Evolutionary conservation across 169 alveolate genomes (phyloP), one percentile per base, ranked within the genome.

Genomic region (Prorocentrum cordatum): DNA sequence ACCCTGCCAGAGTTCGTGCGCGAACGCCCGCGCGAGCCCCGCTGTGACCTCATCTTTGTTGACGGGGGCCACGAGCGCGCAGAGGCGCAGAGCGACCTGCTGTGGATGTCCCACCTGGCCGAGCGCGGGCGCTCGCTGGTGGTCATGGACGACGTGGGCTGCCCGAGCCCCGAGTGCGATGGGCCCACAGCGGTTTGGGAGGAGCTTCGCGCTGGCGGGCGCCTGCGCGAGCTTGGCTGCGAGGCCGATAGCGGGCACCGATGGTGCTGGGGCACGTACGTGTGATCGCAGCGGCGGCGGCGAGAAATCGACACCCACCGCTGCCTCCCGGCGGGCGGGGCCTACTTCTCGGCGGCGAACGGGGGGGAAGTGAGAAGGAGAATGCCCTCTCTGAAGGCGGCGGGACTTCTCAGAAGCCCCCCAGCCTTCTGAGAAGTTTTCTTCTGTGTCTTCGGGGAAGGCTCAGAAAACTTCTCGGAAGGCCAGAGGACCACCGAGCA

Each of bases 101-200:
- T 59, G 29, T 62, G 59, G 18, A 35, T 77, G 88, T 77, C 88
- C 6, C 14, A 36, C 75, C 73, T 77, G 47, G 88, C 88, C 42
- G 18, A 72, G 18, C 24, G 20, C 10, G 22, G 47, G 16, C 32
- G 62, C 20, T 39, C 59, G 14, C n/a, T 77, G 20, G 88, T 77
- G 33, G n/a, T n/a, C n/a, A 77, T 77, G 88, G 88, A 77, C n/a
- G 88, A 77, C n/a, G 62, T 77, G 9, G 88, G 88, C 58, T 77
- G 88, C 73, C 3, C 22, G 16, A 58, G 75, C 1, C 26, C 3
- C 16, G 54, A 58, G 18, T 77, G 88, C 36, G 54, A 54, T 7
- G 88, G 88, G 31, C 88, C 88, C 20, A 77, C 88, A 14, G n/a
- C 9, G 24, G 88, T 73, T 16, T 77, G 88, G 88, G 42, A 36